Conservation (phyloP, 257 asterid genomes). For the Ocimum tenuiflorum region DNA sequence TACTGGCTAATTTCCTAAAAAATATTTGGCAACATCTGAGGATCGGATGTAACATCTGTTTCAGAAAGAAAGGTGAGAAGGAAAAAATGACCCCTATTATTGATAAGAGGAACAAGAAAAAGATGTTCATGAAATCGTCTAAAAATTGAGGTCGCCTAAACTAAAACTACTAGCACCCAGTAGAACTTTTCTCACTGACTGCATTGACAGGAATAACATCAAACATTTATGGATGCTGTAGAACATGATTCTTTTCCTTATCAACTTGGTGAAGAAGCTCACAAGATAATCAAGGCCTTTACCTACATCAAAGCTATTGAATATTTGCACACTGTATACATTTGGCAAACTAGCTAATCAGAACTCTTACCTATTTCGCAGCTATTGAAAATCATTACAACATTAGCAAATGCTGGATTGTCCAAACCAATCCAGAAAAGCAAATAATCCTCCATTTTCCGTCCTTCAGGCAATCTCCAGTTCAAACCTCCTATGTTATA, state of each 20-base stretch:
- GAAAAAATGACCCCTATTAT: too few relatives aligned
- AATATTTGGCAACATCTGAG: not conserved
- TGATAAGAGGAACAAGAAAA: too few relatives aligned
- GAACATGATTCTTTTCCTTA: not conserved
- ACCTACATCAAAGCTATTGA: constrained; percentile 80
- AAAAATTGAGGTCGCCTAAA: not conserved
- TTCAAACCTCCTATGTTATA: constrained; percentile 66
- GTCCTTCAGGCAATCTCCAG: constrained; percentile 69
- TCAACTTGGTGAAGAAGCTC: not conserved
- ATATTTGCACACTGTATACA: constrained; percentile 39
- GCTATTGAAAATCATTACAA: constrained; percentile 59
- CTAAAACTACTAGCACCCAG: not conserved
- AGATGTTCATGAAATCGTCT: not conserved
- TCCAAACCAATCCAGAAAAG: constrained; percentile 77
- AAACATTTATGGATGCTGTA: not conserved
- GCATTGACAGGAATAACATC: not conserved
- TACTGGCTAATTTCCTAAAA: not conserved
- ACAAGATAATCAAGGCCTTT: constrained; percentile 12
- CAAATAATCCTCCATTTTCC: constrained; percentile 63
- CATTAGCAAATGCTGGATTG: constrained; percentile 70
- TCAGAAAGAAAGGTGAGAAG: too few relatives aligned
- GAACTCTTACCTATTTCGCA: constrained; percentile 67
- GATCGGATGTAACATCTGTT: not conserved
- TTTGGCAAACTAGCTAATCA: not conserved
- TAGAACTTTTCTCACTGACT: not conserved